Conservation (phyloP, 805 yeast species). For the Candida easanensis region DNA sequence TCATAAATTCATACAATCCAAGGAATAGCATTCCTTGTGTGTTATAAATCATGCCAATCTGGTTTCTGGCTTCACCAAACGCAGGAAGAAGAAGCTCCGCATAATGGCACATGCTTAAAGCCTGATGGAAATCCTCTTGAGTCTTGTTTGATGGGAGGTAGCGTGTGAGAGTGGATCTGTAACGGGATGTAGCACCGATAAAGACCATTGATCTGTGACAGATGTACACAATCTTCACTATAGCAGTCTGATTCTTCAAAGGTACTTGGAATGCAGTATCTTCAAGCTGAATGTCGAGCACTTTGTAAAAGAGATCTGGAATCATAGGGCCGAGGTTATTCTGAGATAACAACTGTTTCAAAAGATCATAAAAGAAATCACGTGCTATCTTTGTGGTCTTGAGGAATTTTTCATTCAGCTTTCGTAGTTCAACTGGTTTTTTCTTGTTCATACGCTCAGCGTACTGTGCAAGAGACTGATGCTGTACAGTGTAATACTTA, state of each 20-base stretch:
- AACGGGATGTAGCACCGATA: constrained; percentile 59
- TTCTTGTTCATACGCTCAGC: constrained; percentile 8
- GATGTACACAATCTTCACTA: constrained; percentile 36
- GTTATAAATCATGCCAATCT: constrained; percentile 55
- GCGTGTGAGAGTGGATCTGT: constrained; percentile 40
- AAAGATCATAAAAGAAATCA: constrained; percentile 44
- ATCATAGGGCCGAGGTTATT: constrained; percentile 33
- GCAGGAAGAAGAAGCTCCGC: constrained; percentile 63
- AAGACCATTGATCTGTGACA: constrained; percentile 49
- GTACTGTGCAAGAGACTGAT: constrained; percentile 5
- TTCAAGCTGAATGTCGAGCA: constrained; percentile 10
- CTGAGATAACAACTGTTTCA: constrained; percentile 38
- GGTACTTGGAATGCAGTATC: constrained; percentile 12
- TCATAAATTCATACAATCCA: constrained; percentile 42
- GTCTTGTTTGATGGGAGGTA: constrained; percentile 31
- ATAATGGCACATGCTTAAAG: constrained; percentile 45
- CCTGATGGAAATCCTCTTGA: constrained; percentile 40
- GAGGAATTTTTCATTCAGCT: constrained; percentile 47
- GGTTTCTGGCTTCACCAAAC: constrained; percentile 63
- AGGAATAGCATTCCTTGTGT: constrained; percentile 20
- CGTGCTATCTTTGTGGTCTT: constrained; percentile 47
- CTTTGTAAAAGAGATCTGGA: constrained; percentile 18
- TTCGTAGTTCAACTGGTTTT: constrained; percentile 51
- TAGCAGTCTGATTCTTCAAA: constrained; percentile 7
- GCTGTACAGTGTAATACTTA: constrained; percentile 39